These are phyloP conservation scores for Ormosia emarginata DNA, from an alignment of 306 rosid species.

Conservation along the genomic window DNA sequence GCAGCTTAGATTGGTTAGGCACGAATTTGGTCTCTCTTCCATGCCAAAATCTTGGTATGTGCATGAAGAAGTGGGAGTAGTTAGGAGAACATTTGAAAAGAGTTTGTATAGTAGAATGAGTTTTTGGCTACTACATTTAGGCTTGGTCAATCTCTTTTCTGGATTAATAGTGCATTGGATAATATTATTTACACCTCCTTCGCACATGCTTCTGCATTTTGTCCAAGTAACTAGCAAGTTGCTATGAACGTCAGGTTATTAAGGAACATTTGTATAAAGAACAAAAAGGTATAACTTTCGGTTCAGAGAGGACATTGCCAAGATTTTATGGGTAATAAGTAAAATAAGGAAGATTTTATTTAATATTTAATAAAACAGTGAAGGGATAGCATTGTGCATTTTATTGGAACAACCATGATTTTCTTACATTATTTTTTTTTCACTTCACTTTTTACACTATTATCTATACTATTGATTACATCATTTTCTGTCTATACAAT, in stretches of 20 bases:
- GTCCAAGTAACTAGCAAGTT: neutral
- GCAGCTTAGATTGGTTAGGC: conserved; percentile 1
- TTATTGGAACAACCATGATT: too few species aligned
- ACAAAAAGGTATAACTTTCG: neutral
- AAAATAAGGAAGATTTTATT: neutral
- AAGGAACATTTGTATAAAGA: neutral
- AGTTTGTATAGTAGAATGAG: conserved; percentile 7
- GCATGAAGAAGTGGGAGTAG: neutral
- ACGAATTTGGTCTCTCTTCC: neutral
- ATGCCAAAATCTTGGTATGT: neutral
- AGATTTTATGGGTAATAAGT: neutral
- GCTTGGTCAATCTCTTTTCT: neutral
- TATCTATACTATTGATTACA: too few species aligned
- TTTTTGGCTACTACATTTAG: neutral
- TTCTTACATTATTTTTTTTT: too few species aligned
- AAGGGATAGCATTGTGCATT: neutral
- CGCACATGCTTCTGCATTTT: neutral
- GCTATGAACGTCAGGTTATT: neutral
- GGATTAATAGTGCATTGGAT: neutral
- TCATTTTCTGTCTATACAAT: too few species aligned
- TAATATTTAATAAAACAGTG: neutral
- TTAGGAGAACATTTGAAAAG: neutral
- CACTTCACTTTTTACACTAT: too few species aligned
- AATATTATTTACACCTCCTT: neutral
- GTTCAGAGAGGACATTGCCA: neutral